Base-by-base conservation (phyloP, 2,329 filamentous ascomycete species). In the Geosmithia flava region DNA sequence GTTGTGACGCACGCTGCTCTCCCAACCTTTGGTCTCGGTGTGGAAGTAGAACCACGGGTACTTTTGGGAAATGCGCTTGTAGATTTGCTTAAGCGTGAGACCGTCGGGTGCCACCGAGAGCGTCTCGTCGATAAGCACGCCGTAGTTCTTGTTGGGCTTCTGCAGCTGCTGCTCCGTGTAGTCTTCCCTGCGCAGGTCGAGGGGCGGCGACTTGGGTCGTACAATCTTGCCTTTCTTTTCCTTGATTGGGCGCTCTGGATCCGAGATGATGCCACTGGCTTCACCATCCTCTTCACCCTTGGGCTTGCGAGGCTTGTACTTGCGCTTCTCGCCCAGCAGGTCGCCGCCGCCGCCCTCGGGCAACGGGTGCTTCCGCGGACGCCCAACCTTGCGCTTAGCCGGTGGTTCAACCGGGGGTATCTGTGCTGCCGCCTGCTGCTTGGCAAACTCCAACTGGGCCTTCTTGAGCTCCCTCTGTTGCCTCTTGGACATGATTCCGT, bases 401-500 rank as follows among this genome's bases (percentile, higher is more conserved):
- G 72, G 74, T 27, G 71, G 72, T 50, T 76, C 73, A 4, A 68
- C 62, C 1, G 67, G 65, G 4, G 68, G 68, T 16, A 65, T 65
- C 50, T 70, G 71, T 7, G 72, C 69, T 16, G 33, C 33, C 30
- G 71, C 54, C 4, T 69, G 73, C 58, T 77, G 74, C 62, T 73
- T 74, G 20, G 70, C 71, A 54, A 65, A 63, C 51, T 69, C 67
- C 50, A 68, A 62, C 49, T 69, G 66, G 48, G 66, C 62, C 61
- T 82, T 84, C 65, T 82, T 79, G 7, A 81, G 72, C 45, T 80
- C 62, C 17, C 79, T 72, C 54, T 82, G 75, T 57, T 89, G 83
- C 49, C 86, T 74, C 64, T 89, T 89, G 1, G 85, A 90, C 79
- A 89, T 87, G 59, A 88, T 76, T 27, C 86, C 86, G 57, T 90